Percentiles rank a stretch among this genome's conserved stretches.
phyloP scores from a whole-genome alignment of 768 basidiomycete genomes.

The Termitomyces sp. region DNA sequence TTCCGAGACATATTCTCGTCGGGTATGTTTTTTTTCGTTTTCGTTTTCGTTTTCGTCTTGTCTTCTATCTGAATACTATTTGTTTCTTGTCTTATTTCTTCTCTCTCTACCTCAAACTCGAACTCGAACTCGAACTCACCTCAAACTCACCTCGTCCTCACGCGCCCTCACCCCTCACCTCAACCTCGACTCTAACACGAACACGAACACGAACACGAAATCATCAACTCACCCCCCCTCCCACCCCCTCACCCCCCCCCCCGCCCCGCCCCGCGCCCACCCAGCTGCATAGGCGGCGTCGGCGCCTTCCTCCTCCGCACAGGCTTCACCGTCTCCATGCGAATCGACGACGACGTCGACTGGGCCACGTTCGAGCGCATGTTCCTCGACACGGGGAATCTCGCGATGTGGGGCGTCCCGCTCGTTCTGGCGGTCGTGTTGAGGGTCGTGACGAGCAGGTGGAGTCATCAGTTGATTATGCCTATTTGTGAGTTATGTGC shows the following conservation, averaged over 20 bases:
- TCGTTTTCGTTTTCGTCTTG: too few relatives aligned
- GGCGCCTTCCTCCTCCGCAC: conserved; percentile 91
- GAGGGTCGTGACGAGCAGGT: conserved; percentile 75
- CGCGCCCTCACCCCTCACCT: too few relatives aligned
- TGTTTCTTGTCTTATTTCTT: too few relatives aligned
- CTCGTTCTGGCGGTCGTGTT: conserved; percentile 74
- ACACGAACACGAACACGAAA: too few relatives aligned
- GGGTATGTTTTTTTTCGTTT: conserved; percentile 58
- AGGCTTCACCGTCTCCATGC: conserved; percentile 83
- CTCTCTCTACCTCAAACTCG: too few relatives aligned
- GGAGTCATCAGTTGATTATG: conserved; percentile 88
- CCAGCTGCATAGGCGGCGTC: conserved; percentile 89
- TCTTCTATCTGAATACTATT: too few relatives aligned
- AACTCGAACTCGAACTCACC: too few relatives aligned
- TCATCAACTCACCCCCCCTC: too few relatives aligned
- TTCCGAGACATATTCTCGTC: conserved; percentile 95
- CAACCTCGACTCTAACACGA: too few relatives aligned
- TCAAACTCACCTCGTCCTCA: too few relatives aligned
- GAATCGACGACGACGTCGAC: conserved; percentile 74
- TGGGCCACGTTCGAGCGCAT: conserved; percentile 66
- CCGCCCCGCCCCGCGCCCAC: neutral
- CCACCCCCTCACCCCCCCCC: neutral
- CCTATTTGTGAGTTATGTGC: conserved; percentile 79
- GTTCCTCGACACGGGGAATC: conserved; percentile 59
- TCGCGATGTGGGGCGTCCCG: conserved; percentile 80